Evolutionary conservation across 2,329 filamentous ascomycete species (phyloP), one percentile per base, ranked within the genome.

Genomic region (Aspergillus quadrilineatus): DNA sequence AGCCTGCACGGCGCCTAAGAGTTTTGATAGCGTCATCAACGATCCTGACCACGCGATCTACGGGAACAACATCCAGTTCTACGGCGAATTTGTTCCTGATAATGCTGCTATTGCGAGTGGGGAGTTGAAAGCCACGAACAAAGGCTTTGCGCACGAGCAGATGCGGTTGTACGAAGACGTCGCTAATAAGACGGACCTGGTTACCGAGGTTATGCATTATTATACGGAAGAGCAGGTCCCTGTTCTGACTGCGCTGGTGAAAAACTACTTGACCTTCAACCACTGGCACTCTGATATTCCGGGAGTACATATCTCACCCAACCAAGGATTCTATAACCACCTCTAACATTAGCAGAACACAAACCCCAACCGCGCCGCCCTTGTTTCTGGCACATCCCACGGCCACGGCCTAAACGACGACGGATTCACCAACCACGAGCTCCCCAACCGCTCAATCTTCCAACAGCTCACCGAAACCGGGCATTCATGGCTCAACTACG

Each of bases 41-140:
- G 76, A 79, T 53, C 76, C 76, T 1, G 71, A 74, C 56, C 76
- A 79, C 61, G 67, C 70, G 1, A 67, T 78, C 42, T 70, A 70
- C 32, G 75, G 76, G 39, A 77, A 77, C 65, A 78, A 77, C 63
- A 67, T 77, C 47, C 68, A 79, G 66, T 77, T 78, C 64, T 79
- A 72, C 51, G 71, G 75, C 50, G 70, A 65, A 15, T 79, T 73
- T 44, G 67, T 60, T 15, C 76, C 76, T 1, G 67, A 70, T 62
- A 77, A 77, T 53, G 63, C 51, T 0, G 68, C 61, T 29, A 75
- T 77, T 55, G 64, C 69, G 1, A 53, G 56, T 5, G 73, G 73
- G 47, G 64, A 64, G 47, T 56, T 75, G 45, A 63, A 55, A 9
- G 63, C 72, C 2, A 60, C 55, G 14, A 71, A 72, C 50, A 57